phyloP scores from a whole-genome alignment of 2,329 filamentous ascomycete species.

The Sporothrix pseudoabietina region DNA sequence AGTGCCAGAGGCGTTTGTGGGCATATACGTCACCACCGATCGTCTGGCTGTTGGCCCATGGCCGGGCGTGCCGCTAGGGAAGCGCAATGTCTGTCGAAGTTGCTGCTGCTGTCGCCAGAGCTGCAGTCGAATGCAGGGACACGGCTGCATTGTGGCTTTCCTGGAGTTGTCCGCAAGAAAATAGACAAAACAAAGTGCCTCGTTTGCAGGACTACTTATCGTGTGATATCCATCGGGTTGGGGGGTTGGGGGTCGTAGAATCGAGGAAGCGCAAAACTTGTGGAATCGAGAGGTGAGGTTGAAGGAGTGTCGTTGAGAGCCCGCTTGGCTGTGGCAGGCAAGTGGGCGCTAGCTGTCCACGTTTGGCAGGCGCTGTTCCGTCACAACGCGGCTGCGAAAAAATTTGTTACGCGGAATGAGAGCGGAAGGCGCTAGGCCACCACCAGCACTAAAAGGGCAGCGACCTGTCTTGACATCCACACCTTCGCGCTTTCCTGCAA shows the following conservation, averaged over 20 bases:
- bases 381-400: slow-evolving; percentile 18
- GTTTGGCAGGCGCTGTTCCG: neutral
- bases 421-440: neutral
- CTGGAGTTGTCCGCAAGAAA: neutral
- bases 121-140: slow-evolving; percentile 29
- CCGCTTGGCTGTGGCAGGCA: slow-evolving; percentile 5
- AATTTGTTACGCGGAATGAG: slow-evolving; percentile 17
- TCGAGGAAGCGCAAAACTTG: neutral
- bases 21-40: neutral
- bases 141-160: slow-evolving; percentile 30
- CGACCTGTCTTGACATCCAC: slow-evolving; percentile 8
- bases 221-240: neutral
- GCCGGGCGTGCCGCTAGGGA: neutral
- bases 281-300: neutral
- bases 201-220: neutral
- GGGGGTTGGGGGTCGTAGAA: neutral
- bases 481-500: neutral
- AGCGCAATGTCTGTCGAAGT: slow-evolving; percentile 19
- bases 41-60: neutral
- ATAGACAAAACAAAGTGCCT: too few relatives aligned
- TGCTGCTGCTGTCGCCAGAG: slow-evolving; percentile 27
- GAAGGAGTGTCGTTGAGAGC: slow-evolving; percentile 24
- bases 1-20: neutral
- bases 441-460: slow-evolving; percentile 15
- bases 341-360: slow-evolving; percentile 23